Evolutionary conservation across 441 rosid genomes (phyloP), one percentile per base, ranked within the genome.

Genomic region (Erysimum pusillum): DNA sequence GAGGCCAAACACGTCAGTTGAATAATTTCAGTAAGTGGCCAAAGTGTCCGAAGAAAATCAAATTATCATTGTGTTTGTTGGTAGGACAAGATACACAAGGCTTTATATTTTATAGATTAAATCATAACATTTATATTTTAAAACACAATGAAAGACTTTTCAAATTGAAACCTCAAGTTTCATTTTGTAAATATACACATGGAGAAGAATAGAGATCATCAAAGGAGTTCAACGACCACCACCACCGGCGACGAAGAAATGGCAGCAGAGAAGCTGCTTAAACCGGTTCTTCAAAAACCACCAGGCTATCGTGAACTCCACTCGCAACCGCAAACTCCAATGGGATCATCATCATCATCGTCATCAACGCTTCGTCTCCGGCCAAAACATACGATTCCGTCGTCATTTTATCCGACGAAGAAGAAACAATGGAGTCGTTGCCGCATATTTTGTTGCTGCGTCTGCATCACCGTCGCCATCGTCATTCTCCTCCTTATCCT

Each of bases 331-430:
- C 73, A 57, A 58, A 78, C 78, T 36, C 70, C 74, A 11, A 61
- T 45, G 7, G 34, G 36, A 46, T 57, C 74, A 32, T 56, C 53
- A 9, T 39, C 74, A 17, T 56, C 74, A 12, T 41, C 53, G 11
- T 31, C 73, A 14, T 31, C 76, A 20, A 72, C 28, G 22, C 34
- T 65, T 59, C 81, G 31, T 36, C 81, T 69, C 36, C 81, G 74
- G 0, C 77, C 69, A 36, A 73, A 78, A 54, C 70, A 67, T 54
- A 3, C 67, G 9, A 76, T 87, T 34, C 93, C 91, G 0, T 79
- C 87, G 1, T 78, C 95, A 3, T 82, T 86, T 64, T 85, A 81
- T n/a, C 85, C 86, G 3, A 73, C 41, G 80, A 84, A 79, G 77
- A 82, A 68, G 71, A 28, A 42, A 72, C 71, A 42, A 3, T 67